Percentiles rank a stretch among this genome's conserved stretches.
phyloP scores from a whole-genome alignment of 2,329 filamentous ascomycete species.

The Coniochaeta sp. region DNA sequence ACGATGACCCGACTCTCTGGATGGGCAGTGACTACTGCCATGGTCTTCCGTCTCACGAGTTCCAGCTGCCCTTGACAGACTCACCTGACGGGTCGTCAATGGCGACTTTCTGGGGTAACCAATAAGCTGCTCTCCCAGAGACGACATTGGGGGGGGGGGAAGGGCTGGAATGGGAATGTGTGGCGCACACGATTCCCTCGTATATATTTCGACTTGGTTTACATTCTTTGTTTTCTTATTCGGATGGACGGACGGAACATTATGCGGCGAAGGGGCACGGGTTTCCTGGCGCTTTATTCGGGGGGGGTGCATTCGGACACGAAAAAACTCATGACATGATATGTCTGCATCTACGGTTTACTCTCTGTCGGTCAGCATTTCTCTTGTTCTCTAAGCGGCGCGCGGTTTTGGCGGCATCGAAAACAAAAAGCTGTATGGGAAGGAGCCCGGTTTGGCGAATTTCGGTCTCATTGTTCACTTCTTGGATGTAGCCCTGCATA shows the following conservation, averaged over 20 bases:
- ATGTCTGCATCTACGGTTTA: background rate
- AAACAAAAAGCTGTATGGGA: background rate
- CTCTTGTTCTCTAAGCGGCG: background rate
- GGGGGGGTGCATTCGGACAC: background rate
- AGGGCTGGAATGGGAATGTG: background rate
- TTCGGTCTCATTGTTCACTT: background rate
- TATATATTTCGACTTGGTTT: background rate
- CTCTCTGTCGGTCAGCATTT: background rate
- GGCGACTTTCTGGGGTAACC: conserved; percentile 16
- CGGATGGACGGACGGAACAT: background rate
- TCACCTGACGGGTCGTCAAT: conserved; percentile 18
- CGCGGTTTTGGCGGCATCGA: background rate
- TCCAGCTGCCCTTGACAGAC: conserved; percentile 20
- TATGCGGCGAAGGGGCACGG: background rate
- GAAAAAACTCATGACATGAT: background rate
- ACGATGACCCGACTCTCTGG: conserved; percentile 44
- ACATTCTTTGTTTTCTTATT: background rate
- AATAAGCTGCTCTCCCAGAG: background rate
- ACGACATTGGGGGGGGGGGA: background rate
- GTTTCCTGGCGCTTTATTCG: background rate
- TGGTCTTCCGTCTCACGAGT: conserved; percentile 15
- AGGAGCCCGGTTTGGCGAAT: background rate
- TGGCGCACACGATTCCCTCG: background rate
- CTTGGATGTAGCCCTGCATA: background rate
- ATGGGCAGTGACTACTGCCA: conserved; percentile 34